Evolutionary conservation across 305 asterid species (phyloP).

Genomic region (Rubia peregrina): DNA sequence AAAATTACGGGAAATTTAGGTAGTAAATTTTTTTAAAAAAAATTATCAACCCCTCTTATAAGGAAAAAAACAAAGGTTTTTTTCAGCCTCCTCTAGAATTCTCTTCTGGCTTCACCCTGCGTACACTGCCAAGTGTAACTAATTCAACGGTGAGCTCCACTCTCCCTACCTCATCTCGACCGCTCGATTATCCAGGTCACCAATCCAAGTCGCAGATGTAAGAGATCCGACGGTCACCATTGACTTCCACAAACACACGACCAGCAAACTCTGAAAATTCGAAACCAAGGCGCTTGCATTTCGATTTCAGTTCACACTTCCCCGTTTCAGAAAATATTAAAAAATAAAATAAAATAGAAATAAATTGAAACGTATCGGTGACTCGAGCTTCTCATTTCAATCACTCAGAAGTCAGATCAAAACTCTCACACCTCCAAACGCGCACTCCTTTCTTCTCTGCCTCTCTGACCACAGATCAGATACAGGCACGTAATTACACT

Average conservation of each 20-base stretch:
- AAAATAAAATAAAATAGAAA: background rate
- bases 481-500: background rate
- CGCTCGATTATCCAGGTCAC: background rate
- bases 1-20: too few relatives aligned
- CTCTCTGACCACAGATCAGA: slow-evolving; percentile 12
- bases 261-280: slow-evolving; percentile 1
- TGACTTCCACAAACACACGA: background rate
- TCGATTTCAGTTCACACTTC: slow-evolving; percentile 6
- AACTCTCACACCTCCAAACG: slow-evolving; percentile 1
- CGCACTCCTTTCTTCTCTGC: background rate
- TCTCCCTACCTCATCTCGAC: background rate
- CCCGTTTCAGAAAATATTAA: background rate
- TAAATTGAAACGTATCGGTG: slow-evolving; percentile 8
- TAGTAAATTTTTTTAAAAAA: too few relatives aligned
- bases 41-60: too few relatives aligned
- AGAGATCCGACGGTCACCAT: background rate
- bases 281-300: slow-evolving; percentile 10
- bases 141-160: background rate
- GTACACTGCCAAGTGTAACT: background rate
- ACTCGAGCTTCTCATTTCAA: slow-evolving; percentile 10
- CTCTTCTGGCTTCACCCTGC: too few relatives aligned
- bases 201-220: background rate
- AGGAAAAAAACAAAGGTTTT: too few relatives aligned
- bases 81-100: too few relatives aligned
- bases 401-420: slow-evolving; percentile 15